Percentiles rank a stretch among this genome's conserved stretches.
Evolutionary conservation across 305 asterid genomes (phyloP).

Genomic region (Ilex paraguariensis): DNA sequence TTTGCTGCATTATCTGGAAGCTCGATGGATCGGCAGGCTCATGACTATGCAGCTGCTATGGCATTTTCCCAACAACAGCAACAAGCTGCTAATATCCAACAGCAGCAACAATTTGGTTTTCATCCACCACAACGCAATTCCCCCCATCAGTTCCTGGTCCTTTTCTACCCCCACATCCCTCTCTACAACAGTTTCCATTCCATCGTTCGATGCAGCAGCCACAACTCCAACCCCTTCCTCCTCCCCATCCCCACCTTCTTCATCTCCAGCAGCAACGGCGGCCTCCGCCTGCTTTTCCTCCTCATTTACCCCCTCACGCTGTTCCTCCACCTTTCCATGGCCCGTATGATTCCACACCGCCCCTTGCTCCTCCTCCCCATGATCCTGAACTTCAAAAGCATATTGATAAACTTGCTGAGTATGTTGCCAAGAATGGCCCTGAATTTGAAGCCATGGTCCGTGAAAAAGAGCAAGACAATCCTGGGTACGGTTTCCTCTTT

Average conservation of each 20-base stretch:
- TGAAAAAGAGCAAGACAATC: constrained; percentile 92
- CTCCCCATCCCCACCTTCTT: constrained; percentile 60
- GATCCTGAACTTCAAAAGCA: constrained; percentile 91
- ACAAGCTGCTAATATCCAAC: constrained; percentile 39
- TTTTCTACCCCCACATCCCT: constrained; percentile 70
- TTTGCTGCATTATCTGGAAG: background rate
- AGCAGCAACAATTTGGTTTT: constrained; percentile 73
- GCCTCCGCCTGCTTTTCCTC: constrained; percentile 61
- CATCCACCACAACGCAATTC: constrained; percentile 88
- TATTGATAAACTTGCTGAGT: constrained; percentile 83
- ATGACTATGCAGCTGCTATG: constrained; percentile 76
- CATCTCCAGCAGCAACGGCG: constrained; percentile 55
- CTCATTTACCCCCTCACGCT: constrained; percentile 73
- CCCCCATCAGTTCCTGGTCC: constrained; percentile 78
- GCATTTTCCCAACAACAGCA: constrained; percentile 79
- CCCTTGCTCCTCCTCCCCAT: constrained; percentile 84
- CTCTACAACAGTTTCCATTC: constrained; percentile 79
- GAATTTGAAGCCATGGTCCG: constrained; percentile 96
- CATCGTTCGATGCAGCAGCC: constrained; percentile 78
- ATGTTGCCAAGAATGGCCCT: constrained; percentile 90
- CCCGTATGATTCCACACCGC: constrained; percentile 67
- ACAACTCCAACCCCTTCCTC: constrained; percentile 61
- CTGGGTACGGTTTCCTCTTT: constrained; percentile 79
- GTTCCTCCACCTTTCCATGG: constrained; percentile 65
- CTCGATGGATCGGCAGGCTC: constrained; percentile 82